A percentile compares a stretch with the other conserved stretches of the same genome.
Conservation (phyloP, 805 yeast species). For the Kuraishia hungarica region DNA sequence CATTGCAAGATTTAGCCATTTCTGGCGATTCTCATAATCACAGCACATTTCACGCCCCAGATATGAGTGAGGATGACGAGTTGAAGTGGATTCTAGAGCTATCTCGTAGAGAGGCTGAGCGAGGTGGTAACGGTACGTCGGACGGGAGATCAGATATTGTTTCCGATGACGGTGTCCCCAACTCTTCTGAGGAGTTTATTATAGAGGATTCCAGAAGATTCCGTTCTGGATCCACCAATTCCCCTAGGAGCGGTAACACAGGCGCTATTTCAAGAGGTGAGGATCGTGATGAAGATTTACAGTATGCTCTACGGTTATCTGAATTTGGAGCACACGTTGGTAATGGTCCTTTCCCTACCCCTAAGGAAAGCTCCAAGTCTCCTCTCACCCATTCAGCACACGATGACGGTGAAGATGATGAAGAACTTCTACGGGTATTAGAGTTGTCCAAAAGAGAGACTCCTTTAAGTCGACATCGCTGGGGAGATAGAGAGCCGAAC, state of each 20-base stretch:
- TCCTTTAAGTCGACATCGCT: background rate
- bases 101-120: conserved; percentile 8
- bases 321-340: background rate
- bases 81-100: conserved; percentile 15
- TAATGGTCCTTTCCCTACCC: background rate
- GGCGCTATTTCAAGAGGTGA: background rate
- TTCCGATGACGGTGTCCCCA: background rate
- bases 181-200: background rate
- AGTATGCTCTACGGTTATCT: background rate
- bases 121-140: background rate
- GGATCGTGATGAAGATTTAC: background rate
- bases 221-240: background rate
- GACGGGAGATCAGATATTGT: background rate
- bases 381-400: background rate
- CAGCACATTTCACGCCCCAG: background rate
- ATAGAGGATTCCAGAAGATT: background rate
- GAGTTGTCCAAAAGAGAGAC: conserved; percentile 1
- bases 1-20: background rate
- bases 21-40: background rate
- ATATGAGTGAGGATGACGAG: conserved; percentile 19
- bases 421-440: background rate
- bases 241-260: background rate
- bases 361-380: background rate
- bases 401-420: background rate
- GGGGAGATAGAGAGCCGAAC: background rate